phyloP scores from a whole-genome alignment of 176 grass and related monocot genomes.

The Oryza rufipogon region DNA sequence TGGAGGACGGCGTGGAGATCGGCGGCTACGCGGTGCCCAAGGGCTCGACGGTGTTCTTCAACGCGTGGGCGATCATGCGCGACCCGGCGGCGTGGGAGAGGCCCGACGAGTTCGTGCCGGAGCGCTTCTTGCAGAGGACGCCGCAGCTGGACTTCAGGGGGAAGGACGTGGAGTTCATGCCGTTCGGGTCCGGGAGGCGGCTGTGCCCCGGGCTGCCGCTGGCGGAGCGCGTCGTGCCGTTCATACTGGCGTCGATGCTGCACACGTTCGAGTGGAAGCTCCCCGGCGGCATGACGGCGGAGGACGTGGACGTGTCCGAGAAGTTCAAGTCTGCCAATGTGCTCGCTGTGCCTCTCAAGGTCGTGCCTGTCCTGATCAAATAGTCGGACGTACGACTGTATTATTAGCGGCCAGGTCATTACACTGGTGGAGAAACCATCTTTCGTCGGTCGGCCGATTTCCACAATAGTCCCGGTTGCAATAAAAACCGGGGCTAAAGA shows the following conservation, averaged over 20 bases:
- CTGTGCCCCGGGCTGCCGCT: slow-evolving; percentile 50
- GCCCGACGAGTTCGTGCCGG: slow-evolving; percentile 46
- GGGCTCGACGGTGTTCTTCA: slow-evolving; percentile 36
- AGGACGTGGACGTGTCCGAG: slow-evolving; percentile 41
- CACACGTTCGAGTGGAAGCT: slow-evolving; percentile 53
- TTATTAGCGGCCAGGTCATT: too few relatives aligned
- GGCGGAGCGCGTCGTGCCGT: slow-evolving; percentile 33
- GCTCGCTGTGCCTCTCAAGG: slow-evolving; percentile 30
- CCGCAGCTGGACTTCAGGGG: slow-evolving; percentile 21
- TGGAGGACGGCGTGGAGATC: slow-evolving; percentile 43
- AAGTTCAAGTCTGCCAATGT: slow-evolving; percentile 20
- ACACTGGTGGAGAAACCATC: too few relatives aligned
- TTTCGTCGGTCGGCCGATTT: too few relatives aligned
- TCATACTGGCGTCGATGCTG: slow-evolving; percentile 37
- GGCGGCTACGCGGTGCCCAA: slow-evolving; percentile 39
- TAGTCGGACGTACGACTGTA: not conserved
- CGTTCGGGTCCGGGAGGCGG: slow-evolving; percentile 46
- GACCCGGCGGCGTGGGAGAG: slow-evolving; percentile 44
- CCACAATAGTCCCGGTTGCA: too few relatives aligned
- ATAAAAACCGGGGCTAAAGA: too few relatives aligned
- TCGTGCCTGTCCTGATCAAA: not conserved
- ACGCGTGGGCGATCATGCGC: slow-evolving; percentile 41
- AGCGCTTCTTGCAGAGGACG: slow-evolving; percentile 37
- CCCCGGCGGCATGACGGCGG: slow-evolving; percentile 24
- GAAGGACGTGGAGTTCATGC: slow-evolving; percentile 33